These are phyloP conservation scores for Nannochloris sp. DNA, from an alignment of 139 green algal species.

Conservation along the genomic window DNA sequence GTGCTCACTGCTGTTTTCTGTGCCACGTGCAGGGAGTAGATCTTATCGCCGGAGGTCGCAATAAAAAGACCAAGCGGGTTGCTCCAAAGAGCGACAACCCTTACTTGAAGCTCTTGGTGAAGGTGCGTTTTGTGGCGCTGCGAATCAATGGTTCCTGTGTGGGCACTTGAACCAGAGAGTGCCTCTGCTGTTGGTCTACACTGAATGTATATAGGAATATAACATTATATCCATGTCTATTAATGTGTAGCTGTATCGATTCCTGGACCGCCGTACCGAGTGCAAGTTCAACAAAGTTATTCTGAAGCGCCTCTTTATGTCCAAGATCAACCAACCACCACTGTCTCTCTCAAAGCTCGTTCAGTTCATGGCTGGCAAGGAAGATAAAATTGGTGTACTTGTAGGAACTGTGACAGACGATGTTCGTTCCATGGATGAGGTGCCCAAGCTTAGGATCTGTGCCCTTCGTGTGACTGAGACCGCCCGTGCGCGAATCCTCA, in stretches of 20 bases:
- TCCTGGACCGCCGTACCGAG: slow-evolving; percentile 89
- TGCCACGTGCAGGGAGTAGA: slow-evolving; percentile 85
- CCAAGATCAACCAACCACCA: slow-evolving; percentile 86
- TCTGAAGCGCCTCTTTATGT: slow-evolving; percentile 94
- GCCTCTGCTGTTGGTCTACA: too few species aligned
- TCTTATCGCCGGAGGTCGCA: slow-evolving; percentile 88
- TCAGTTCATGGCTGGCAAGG: slow-evolving; percentile 87
- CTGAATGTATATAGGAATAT: too few species aligned
- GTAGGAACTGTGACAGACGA: slow-evolving; percentile 96
- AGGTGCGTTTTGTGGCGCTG: slow-evolving; percentile 53
- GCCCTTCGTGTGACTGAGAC: slow-evolving; percentile 95
- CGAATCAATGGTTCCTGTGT: background rate
- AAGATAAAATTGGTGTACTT: slow-evolving; percentile 86
- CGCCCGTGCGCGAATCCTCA: slow-evolving; percentile 69
- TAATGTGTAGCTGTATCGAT: slow-evolving; percentile 90
- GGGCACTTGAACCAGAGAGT: background rate
- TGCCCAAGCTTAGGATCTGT: slow-evolving; percentile 84
- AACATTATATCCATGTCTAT: background rate
- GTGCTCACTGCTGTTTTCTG: background rate
- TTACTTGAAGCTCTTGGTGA: slow-evolving; percentile 99
- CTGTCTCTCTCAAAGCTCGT: slow-evolving; percentile 89
- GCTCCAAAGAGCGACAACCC: slow-evolving; percentile 97
- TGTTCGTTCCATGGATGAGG: slow-evolving; percentile 71
- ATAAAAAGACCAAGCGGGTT: slow-evolving; percentile 80
- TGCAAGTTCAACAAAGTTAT: slow-evolving; percentile 97